A percentile compares a stretch with the other conserved stretches of the same genome.
phyloP scores from a whole-genome alignment of 2,329 filamentous ascomycete species.

The Colletotrichum sp. region DNA sequence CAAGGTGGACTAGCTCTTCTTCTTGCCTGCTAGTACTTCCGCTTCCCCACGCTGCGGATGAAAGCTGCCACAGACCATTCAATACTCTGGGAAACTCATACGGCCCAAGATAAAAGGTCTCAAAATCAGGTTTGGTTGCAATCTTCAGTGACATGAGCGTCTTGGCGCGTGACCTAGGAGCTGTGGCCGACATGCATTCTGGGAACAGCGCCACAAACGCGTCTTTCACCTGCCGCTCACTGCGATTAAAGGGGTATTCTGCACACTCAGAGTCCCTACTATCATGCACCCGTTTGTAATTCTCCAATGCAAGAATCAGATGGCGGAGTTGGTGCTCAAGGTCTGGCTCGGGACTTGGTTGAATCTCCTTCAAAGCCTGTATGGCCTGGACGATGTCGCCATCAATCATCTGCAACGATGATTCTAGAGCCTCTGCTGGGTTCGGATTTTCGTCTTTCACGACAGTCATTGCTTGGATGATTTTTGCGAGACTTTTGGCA shows the following conservation, averaged over 20 bases:
- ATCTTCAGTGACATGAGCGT: not conserved
- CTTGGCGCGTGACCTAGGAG: not conserved
- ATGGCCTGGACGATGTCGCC: slow-evolving; percentile 42
- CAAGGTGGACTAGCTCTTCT: slow-evolving; percentile 26
- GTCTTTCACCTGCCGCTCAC: slow-evolving; percentile 36
- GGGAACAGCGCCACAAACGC: slow-evolving; percentile 29
- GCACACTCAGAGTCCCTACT: not conserved
- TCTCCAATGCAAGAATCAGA: slow-evolving; percentile 16
- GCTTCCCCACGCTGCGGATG: slow-evolving; percentile 32
- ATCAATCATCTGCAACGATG: slow-evolving; percentile 28
- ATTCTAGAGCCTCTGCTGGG: slow-evolving; percentile 16
- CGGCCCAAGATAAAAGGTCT: slow-evolving; percentile 26
- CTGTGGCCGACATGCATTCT: not conserved
- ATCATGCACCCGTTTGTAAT: not conserved
- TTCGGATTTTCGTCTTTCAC: not conserved
- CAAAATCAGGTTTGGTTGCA: not conserved
- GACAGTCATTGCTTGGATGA: not conserved
- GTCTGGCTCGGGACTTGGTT: slow-evolving; percentile 16
- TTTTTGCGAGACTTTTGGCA: not conserved
- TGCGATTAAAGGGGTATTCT: slow-evolving; percentile 17
- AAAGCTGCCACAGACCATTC: slow-evolving; percentile 36
- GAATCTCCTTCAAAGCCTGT: slow-evolving; percentile 39
- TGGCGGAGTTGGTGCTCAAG: slow-evolving; percentile 26
- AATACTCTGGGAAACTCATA: slow-evolving; percentile 29
- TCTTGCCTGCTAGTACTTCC: slow-evolving; percentile 26